Conservation (phyloP, 1,139 yeast genomes). For the Geotrichum carabidarum region DNA sequence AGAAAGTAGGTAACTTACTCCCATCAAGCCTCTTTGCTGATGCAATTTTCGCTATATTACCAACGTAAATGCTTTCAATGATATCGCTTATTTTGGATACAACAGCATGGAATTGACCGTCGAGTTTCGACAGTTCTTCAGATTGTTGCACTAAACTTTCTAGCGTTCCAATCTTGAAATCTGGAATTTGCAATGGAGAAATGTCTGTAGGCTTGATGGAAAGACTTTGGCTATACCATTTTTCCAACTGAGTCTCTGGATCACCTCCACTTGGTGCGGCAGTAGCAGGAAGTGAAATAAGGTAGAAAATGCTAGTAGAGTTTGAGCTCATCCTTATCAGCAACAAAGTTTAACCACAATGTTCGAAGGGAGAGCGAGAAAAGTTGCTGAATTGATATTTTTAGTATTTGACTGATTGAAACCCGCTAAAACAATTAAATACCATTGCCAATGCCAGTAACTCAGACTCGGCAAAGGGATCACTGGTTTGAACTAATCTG, state of each 20-base stretch:
- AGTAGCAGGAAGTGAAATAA: conserved; percentile 46
- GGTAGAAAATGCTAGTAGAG: conserved; percentile 27
- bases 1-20: neutral
- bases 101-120: conserved; percentile 63
- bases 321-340: too few species aligned
- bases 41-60: conserved; percentile 40
- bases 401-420: neutral
- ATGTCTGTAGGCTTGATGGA: conserved; percentile 25
- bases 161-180: conserved; percentile 88
- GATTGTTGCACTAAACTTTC: conserved; percentile 87
- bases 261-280: conserved; percentile 48
- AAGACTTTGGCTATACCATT: conserved; percentile 37
- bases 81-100: conserved; percentile 74
- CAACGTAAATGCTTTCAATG: conserved; percentile 49
- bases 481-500: neutral
- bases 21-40: conserved; percentile 50
- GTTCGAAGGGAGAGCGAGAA: neutral
- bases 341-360: neutral
- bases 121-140: conserved; percentile 81
- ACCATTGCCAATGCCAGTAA: too few species aligned
- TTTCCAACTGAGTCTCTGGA: conserved; percentile 38
- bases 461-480: neutral
- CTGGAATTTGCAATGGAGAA: conserved; percentile 59
- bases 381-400: neutral
- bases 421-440: neutral